phyloP scores from a whole-genome alignment of 2,329 filamentous ascomycete species.

The Aspergillus tubingensis region DNA sequence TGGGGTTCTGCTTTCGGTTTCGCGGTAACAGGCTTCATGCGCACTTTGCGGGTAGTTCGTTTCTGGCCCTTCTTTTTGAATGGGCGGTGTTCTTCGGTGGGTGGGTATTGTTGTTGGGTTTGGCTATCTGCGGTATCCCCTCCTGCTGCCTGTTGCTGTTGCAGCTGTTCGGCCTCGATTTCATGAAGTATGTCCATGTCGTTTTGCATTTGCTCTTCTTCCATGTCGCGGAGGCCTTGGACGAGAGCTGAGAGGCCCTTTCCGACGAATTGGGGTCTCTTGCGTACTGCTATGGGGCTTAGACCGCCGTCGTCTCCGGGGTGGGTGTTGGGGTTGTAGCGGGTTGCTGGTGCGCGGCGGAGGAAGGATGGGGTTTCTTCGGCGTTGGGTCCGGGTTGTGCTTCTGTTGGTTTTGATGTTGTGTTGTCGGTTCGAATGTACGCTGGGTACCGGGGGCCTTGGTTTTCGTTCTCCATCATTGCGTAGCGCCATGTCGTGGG shows the following conservation, averaged over 20 bases:
- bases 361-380: conserved; percentile 43
- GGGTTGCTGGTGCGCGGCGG: conserved; percentile 38
- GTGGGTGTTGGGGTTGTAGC: conserved; percentile 16
- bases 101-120: neutral
- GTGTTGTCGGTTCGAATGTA: neutral
- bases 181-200: conserved; percentile 48
- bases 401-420: too few species aligned
- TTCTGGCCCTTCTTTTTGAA: conserved; percentile 55
- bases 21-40: conserved; percentile 42
- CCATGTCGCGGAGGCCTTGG: conserved; percentile 42
- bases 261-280: conserved; percentile 40
- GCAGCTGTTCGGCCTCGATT: conserved; percentile 38
- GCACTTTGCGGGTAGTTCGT: conserved; percentile 47
- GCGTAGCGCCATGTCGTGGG: conserved; percentile 48
- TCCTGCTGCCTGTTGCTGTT: conserved; percentile 8
- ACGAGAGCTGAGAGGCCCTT: conserved; percentile 43
- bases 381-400: too few species aligned
- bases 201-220: conserved; percentile 45
- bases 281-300: conserved; percentile 43
- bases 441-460: conserved; percentile 7
- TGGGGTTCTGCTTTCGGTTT: conserved; percentile 30
- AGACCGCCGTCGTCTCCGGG: conserved; percentile 22
- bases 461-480: conserved; percentile 39
- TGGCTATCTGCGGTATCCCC: conserved; percentile 43
- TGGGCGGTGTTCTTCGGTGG: conserved; percentile 13